Base-by-base conservation (phyloP, 1,139 yeast genomes). In the Candida pseudoviswanathii region DNA sequence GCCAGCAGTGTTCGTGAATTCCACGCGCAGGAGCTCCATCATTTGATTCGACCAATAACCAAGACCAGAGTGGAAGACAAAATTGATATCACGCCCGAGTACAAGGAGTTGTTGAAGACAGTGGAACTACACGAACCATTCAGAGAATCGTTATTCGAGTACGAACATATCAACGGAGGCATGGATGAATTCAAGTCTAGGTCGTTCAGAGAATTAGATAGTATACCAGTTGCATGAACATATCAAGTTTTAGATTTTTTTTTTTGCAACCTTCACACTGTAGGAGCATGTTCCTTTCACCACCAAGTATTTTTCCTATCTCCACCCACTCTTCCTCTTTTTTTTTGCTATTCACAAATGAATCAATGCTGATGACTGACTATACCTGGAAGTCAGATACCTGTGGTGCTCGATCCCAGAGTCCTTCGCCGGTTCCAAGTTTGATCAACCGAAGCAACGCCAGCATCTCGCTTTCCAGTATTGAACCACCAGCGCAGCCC, bases 111-210 rank as follows among this genome's bases (percentile, higher is more conserved):
- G 25, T 26, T 53, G 16, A 39, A 45, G 9, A 34, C 43, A 31
- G 65, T 68, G 29, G 57, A 57, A 26, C 61, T 68, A 63, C 57
- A 62, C 29, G 54, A 54, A 39, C 72, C 72, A 4, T 57, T 67
- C 26, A 61, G 69, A 48, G 65, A 64, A 49, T 58, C 68, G 2
- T 58, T 67, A 34, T 69, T 61, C 51, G 71, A 68, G 43, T 67
- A 54, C 45, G 71, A 64, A 48, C 37, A 39, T 27, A 41, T 51
- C 11, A 44, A 47, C 29, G 42, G 46, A 16, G 43, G 47, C 1
- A 34, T 46, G 10, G 40, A 43, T 4, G 40, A 44, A 25, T 50
- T 43, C 42, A 38, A 50, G 25, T 31, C 36, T 11, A 36, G n/a
- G 29, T 39, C 47, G 21, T 39, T n/a, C 32, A 9, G 25, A 38